phyloP scores from a whole-genome alignment of 306 rosid species.

The Adenanthera pavonina region DNA sequence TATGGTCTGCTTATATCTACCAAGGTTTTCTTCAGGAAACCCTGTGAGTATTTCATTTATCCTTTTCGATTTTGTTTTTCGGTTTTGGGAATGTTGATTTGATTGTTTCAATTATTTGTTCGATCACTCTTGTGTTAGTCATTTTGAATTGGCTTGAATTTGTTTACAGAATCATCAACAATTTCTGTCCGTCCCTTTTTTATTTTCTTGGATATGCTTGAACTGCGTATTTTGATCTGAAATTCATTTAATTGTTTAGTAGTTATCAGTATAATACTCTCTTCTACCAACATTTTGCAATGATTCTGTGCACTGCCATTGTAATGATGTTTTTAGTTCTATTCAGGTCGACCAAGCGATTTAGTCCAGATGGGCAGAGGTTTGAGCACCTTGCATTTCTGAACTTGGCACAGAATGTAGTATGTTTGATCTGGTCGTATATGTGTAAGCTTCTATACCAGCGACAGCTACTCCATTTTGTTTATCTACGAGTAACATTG shows the following conservation, averaged over 20 bases:
- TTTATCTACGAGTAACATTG: not conserved
- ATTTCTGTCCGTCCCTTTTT: not conserved
- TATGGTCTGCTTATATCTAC: conserved; percentile 94
- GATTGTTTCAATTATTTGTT: not conserved
- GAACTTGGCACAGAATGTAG: conserved; percentile 90
- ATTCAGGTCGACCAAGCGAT: conserved; percentile 90
- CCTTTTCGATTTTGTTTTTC: not conserved
- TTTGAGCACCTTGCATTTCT: conserved; percentile 92
- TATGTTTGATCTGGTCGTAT: conserved; percentile 92
- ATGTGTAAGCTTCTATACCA: conserved; percentile 64
- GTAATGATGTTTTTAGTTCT: not conserved
- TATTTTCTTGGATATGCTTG: not conserved
- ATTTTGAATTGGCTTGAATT: not conserved
- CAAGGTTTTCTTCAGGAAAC: conserved; percentile 98
- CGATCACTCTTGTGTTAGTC: conserved; percentile 1
- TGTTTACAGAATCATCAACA: not conserved
- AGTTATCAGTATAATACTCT: not conserved
- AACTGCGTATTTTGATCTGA: not conserved
- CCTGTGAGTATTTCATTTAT: conserved; percentile 54
- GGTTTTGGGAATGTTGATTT: not conserved
- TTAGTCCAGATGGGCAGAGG: conserved; percentile 74
- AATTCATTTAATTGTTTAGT: not conserved
- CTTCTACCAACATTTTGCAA: not conserved
- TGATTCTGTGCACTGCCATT: not conserved
- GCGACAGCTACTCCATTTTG: not conserved